phyloP scores from a whole-genome alignment of 441 rosid genomes.

The Biscutella laevigata region DNA sequence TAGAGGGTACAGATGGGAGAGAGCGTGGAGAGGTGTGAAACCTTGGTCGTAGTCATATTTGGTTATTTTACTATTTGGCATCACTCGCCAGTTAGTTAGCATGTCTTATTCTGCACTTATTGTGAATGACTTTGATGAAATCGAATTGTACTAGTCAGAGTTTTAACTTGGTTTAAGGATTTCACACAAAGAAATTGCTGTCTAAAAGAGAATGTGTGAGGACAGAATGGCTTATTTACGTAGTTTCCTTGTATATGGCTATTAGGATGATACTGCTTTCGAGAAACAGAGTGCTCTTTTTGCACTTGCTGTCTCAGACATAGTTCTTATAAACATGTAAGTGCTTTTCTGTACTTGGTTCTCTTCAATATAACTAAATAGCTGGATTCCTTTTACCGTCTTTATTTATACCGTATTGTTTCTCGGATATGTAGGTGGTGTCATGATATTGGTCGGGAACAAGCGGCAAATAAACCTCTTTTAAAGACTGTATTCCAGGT shows the following conservation, averaged over 20 bases:
- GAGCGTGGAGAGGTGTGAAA: constrained; percentile 92
- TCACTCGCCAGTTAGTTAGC: background rate
- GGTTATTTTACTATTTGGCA: background rate
- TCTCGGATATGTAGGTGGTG: constrained; percentile 38
- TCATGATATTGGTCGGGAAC: constrained; percentile 99
- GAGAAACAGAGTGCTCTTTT: constrained; percentile 99
- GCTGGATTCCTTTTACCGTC: background rate
- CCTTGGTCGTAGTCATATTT: background rate
- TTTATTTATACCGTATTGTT: constrained; percentile 20
- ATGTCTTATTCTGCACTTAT: background rate
- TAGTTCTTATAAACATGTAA: constrained; percentile 97
- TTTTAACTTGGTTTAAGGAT: constrained; percentile 4
- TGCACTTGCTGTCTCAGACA: constrained; percentile 97
- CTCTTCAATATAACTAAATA: background rate
- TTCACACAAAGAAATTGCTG: background rate
- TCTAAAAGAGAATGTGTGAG: background rate
- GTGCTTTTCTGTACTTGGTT: constrained; percentile 32
- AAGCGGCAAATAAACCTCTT: constrained; percentile 93
- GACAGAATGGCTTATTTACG: constrained; percentile 10
- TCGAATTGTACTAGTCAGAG: background rate
- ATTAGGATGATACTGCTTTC: constrained; percentile 95
- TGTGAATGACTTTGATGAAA: background rate
- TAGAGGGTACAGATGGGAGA: constrained; percentile 99
- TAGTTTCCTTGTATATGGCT: constrained; percentile 11
- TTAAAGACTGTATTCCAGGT: constrained; percentile 84